Base-by-base conservation (phyloP, 2,329 filamentous ascomycete genomes). In the Pseudodiploospora longispora region DNA sequence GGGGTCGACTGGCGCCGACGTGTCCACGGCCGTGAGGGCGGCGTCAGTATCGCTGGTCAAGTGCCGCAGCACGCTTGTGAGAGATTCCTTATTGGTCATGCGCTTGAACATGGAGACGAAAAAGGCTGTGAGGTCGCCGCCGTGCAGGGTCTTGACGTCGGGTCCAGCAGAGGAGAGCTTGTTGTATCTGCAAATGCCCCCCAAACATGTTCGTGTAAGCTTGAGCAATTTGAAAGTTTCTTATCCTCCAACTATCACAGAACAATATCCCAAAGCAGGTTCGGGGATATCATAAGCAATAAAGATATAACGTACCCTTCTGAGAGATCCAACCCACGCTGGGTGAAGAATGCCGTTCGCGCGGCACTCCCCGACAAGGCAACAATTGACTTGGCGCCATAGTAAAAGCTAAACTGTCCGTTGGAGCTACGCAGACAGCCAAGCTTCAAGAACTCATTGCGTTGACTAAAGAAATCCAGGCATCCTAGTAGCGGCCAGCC, bases 401-500 rank as follows among this genome's bases (percentile, higher is more conserved):
- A 66, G 49, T 68, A 68, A 51, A 75, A 76, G 41, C 63, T 68
- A 50, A 74, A 76, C 40, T 69, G 69, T 28, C 70, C 69, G 1
- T 61, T 65, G 5, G 50, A 41, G 1, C 62, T 62, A 6, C 58
- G 48, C 10, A 49, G 50, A 6, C 51, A 50, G 7, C 61, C 60
- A n/a, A 62, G 45, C 12, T 51, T 52, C 42, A 67, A 65, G 52
- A 74, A 76, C 28, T 69, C 64, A 56, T 62, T 65, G 42, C 72
- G 61, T 10, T 60, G 47, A 3, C 66, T 68, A 60, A 73, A 76
- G 60, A 74, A 76, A 1, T 58, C 56, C 28, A 65, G 44, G 2
- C 66, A 60, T 3, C 72, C 72, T 4, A 72, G 45, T 6, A 76
- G 48, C 1, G 73, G 72, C 52, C 54, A 65, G 6, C 52, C 47